These are phyloP conservation scores for Aspergillus novoparasiticus DNA, from an alignment of 2,329 filamentous ascomycete genomes.

Conservation along the genomic window DNA sequence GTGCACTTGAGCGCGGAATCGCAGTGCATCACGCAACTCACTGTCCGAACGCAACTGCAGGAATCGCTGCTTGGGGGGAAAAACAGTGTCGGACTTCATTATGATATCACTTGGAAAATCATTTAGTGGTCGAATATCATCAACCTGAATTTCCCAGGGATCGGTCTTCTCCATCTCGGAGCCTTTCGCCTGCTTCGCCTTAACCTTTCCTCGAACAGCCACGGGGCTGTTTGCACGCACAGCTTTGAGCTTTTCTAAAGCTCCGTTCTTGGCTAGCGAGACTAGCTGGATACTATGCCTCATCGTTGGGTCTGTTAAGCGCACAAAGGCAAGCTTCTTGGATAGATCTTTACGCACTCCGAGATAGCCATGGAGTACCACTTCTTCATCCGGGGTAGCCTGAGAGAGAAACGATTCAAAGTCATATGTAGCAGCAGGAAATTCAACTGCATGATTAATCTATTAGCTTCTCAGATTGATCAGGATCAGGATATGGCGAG, in stretches of 20 bases:
- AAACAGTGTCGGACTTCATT: slow-evolving; percentile 72
- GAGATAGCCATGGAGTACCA: slow-evolving; percentile 71
- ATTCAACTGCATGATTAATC: slow-evolving; percentile 43
- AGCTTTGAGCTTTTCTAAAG: slow-evolving; percentile 45
- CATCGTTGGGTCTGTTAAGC: slow-evolving; percentile 52
- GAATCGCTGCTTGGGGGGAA: slow-evolving; percentile 74
- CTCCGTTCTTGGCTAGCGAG: slow-evolving; percentile 42
- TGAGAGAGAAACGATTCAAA: slow-evolving; percentile 38
- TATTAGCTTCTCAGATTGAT: slow-evolving; percentile 1
- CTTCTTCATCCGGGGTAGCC: slow-evolving; percentile 38
- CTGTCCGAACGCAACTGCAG: slow-evolving; percentile 79
- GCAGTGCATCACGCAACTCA: slow-evolving; percentile 67
- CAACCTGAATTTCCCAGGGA: slow-evolving; percentile 62
- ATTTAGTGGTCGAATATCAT: slow-evolving; percentile 69
- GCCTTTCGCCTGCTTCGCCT: slow-evolving; percentile 40
- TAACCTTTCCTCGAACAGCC: slow-evolving; percentile 53
- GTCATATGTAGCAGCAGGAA: slow-evolving; percentile 48
- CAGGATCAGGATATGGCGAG: background rate
- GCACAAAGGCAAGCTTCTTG: slow-evolving; percentile 71
- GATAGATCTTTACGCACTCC: slow-evolving; percentile 68
- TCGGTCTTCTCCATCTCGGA: slow-evolving; percentile 33
- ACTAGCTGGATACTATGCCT: slow-evolving; percentile 53
- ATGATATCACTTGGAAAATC: slow-evolving; percentile 74
- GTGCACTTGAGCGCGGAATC: slow-evolving; percentile 66
- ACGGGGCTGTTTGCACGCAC: slow-evolving; percentile 58